A percentile compares a stretch with the other conserved stretches of the same genome.
Evolutionary conservation across 169 alveolate genomes (phyloP).

Genomic region (Cryptosporidium bovis): DNA sequence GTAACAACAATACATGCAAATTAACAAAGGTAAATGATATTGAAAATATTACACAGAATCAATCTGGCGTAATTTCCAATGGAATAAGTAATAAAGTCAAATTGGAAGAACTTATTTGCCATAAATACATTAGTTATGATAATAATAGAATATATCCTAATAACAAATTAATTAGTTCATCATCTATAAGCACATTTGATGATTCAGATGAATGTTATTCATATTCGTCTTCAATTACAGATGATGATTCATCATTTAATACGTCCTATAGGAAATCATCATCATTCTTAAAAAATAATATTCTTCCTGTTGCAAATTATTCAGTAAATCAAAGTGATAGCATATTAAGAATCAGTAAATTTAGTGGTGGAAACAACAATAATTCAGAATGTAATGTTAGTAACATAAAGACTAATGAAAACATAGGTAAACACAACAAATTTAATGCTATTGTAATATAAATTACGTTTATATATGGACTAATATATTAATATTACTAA

Average conservation of each 20-base stretch:
- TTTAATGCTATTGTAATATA: constrained; percentile 22
- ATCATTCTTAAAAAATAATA: constrained; percentile 23
- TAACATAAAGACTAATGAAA: not conserved
- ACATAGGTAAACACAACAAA: not conserved
- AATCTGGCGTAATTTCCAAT: not conserved
- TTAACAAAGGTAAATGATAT: constrained; percentile 8
- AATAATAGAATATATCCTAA: not conserved
- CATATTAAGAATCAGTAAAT: not conserved
- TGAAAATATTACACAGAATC: constrained; percentile 6
- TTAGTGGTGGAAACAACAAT: not conserved
- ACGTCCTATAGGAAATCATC: constrained; percentile 19
- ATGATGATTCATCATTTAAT: constrained; percentile 4
- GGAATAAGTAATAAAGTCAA: constrained; percentile 12
- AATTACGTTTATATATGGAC: not conserved
- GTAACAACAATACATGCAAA: not conserved
- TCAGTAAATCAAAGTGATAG: constrained; percentile 10
- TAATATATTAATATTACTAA: not conserved
- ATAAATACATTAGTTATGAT: not conserved
- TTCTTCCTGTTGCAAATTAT: constrained; percentile 62
- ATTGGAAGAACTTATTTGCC: constrained; percentile 60
- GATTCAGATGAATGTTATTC: constrained; percentile 12
- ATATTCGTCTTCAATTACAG: not conserved
- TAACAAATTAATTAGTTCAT: constrained; percentile 50
- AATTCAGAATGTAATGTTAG: not conserved
- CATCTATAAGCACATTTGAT: constrained; percentile 67